phyloP scores from a whole-genome alignment of 2,329 filamentous ascomycete genomes.

The Fusarium caatingaense region DNA sequence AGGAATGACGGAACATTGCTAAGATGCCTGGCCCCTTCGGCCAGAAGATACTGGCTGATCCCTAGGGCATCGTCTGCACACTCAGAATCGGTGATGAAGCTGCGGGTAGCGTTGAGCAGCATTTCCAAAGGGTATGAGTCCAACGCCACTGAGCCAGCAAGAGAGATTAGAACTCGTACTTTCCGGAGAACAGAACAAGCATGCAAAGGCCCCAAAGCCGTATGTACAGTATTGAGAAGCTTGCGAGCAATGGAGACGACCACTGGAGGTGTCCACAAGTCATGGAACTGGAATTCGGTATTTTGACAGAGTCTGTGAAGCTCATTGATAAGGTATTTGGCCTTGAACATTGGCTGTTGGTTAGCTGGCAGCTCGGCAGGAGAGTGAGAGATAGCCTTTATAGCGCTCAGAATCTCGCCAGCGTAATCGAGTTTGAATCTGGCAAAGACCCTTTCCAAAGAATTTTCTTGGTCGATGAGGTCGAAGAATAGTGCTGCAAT shows the following conservation, averaged over 20 bases:
- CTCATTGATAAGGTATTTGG: slow-evolving; percentile 79
- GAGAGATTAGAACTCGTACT: slow-evolving; percentile 80
- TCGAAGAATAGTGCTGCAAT: slow-evolving; percentile 82
- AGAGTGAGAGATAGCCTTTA: slow-evolving; percentile 76
- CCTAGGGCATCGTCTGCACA: slow-evolving; percentile 93
- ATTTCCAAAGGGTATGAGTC: slow-evolving; percentile 89
- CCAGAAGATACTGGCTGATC: slow-evolving; percentile 84
- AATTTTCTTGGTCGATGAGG: slow-evolving; percentile 80
- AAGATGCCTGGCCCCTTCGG: slow-evolving; percentile 74
- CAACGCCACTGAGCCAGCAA: slow-evolving; percentile 79
- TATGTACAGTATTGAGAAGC: slow-evolving; percentile 83
- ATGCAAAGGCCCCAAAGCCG: slow-evolving; percentile 86
- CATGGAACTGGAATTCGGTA: slow-evolving; percentile 70
- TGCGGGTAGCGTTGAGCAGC: slow-evolving; percentile 82
- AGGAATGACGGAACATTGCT: slow-evolving; percentile 77
- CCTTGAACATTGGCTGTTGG: slow-evolving; percentile 88
- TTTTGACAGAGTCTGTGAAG: slow-evolving; percentile 82
- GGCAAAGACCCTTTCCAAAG: slow-evolving; percentile 74
- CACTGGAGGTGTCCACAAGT: slow-evolving; percentile 81
- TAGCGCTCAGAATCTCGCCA: slow-evolving; percentile 72
- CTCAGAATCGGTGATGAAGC: slow-evolving; percentile 83
- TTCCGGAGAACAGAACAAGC: slow-evolving; percentile 89
- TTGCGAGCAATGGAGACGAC: slow-evolving; percentile 80
- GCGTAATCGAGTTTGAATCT: slow-evolving; percentile 71
- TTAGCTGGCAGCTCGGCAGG: slow-evolving; percentile 74